A percentile compares a stretch with the other conserved stretches of the same genome.
phyloP scores from a whole-genome alignment of 2,329 filamentous ascomycete genomes.

The Paraphoma sp. region DNA sequence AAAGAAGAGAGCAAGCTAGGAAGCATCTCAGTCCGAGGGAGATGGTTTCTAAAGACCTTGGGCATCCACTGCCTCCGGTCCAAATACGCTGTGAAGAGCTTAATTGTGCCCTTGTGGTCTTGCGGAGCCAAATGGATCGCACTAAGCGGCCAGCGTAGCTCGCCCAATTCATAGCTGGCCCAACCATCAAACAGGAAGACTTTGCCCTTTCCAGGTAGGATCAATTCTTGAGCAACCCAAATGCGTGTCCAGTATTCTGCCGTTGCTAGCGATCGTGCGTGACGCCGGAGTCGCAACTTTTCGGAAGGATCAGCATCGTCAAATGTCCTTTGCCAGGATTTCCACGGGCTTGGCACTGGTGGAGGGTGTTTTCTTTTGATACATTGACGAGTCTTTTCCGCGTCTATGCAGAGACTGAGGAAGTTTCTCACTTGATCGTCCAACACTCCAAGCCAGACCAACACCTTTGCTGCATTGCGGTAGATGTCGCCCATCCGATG shows the following conservation, averaged over 20 bases:
- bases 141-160: background rate
- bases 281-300: background rate
- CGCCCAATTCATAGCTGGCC: background rate
- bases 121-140: background rate
- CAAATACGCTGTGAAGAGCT: too few relatives aligned
- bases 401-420: background rate
- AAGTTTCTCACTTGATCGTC: background rate
- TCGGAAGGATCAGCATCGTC: background rate
- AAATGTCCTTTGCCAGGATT: background rate
- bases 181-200: background rate
- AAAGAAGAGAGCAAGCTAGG: background rate
- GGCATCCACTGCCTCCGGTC: too few relatives aligned
- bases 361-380: background rate
- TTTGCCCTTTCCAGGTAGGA: background rate
- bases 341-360: background rate
- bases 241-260: background rate
- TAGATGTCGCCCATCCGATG: background rate
- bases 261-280: background rate
- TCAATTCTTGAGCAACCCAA: background rate
- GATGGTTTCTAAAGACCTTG: too few relatives aligned
- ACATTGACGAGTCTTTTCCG: background rate
- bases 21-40: too few relatives aligned
- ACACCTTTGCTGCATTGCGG: background rate
- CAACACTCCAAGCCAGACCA: background rate
- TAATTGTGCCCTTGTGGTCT: background rate